Evolutionary conservation across 2,329 filamentous ascomycete genomes (phyloP).

Genomic region (Colletotrichum melonis): DNA sequence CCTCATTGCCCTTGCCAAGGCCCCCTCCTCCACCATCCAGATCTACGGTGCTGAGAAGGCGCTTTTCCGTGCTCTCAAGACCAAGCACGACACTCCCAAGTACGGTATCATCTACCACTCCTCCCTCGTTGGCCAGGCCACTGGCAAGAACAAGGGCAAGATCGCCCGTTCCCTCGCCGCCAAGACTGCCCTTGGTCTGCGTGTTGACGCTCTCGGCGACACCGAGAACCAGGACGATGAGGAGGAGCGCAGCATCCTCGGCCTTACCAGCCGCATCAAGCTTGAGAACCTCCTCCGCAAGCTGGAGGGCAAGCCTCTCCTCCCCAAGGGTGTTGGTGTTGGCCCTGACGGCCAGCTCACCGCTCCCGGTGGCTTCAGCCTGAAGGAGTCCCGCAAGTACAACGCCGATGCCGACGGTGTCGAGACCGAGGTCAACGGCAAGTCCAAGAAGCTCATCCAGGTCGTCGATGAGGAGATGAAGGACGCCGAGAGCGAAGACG

Average conservation of each 20-base stretch:
- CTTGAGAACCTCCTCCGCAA: constrained; percentile 81
- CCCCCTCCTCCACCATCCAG: constrained; percentile 94
- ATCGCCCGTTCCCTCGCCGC: constrained; percentile 96
- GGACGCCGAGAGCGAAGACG: constrained; percentile 51
- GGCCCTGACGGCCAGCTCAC: constrained; percentile 76
- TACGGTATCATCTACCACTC: constrained; percentile 96
- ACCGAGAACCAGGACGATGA: constrained; percentile 81
- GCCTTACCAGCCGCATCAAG: constrained; percentile 76
- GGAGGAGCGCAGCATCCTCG: constrained; percentile 87
- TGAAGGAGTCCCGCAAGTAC: constrained; percentile 95
- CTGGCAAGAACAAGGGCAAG: constrained; percentile 99
- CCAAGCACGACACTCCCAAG: constrained; percentile 98
- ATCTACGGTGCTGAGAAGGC: constrained; percentile 99
- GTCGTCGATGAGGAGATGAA: constrained; percentile 56
- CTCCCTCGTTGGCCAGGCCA: constrained; percentile 94
- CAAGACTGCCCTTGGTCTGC: constrained; percentile 92
- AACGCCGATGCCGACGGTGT: constrained; percentile 94
- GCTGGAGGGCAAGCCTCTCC: constrained; percentile 90
- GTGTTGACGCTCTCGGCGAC: constrained; percentile 81
- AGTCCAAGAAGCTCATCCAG: constrained; percentile 55
- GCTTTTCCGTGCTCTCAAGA: constrained; percentile 97
- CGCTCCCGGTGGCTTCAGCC: constrained; percentile 82
- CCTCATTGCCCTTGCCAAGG: constrained; percentile 94
- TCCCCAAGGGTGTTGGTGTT: constrained; percentile 79
- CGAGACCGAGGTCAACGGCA: constrained; percentile 59